A percentile compares a stretch with the other conserved stretches of the same genome.
These are phyloP conservation scores for Symbiodinium natans DNA, from an alignment of 73 alveolate genomes.

Conservation along the genomic window DNA sequence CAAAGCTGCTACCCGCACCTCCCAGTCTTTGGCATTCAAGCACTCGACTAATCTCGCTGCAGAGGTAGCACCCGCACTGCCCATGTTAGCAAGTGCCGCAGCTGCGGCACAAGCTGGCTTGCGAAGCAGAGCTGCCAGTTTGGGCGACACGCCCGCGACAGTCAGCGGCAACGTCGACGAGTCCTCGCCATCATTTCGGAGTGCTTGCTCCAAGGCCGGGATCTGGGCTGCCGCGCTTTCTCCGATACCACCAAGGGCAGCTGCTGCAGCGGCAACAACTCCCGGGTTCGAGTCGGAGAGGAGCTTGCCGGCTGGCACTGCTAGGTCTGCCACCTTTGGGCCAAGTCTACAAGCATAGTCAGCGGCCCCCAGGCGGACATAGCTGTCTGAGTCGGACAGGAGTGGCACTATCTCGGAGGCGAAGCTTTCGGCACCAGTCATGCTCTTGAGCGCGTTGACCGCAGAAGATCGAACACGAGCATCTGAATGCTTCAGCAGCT, in stretches of 20 bases:
- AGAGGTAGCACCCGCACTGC: conserved; percentile 71
- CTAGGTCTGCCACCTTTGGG: conserved; percentile 48
- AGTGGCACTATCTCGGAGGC: conserved; percentile 58
- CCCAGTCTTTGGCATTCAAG: conserved; percentile 84
- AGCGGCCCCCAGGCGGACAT: conserved; percentile 82
- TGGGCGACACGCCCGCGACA: conserved; percentile 73
- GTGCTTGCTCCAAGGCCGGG: conserved; percentile 83
- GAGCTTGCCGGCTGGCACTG: conserved; percentile 60
- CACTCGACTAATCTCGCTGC: conserved; percentile 79
- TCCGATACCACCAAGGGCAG: conserved; percentile 83
- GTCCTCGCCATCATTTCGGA: conserved; percentile 69
- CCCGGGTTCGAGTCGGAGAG: conserved; percentile 46
- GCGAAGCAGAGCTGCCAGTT: conserved; percentile 62
- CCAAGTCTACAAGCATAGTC: conserved; percentile 80
- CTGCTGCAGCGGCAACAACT: conserved; percentile 81
- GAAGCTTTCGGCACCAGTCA: conserved; percentile 61
- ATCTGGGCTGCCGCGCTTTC: conserved; percentile 74
- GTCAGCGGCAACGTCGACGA: conserved; percentile 67
- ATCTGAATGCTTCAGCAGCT: conserved; percentile 74
- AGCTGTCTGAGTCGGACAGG: conserved; percentile 64
- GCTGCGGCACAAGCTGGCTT: conserved; percentile 91
- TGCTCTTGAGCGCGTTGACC: conserved; percentile 56
- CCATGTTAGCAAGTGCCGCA: conserved; percentile 69
- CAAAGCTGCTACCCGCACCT: conserved; percentile 74
- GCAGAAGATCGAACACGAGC: conserved; percentile 71